These are phyloP conservation scores for Pyricularia grisea DNA, from an alignment of 2,329 filamentous ascomycete genomes.

Conservation along the genomic window DNA sequence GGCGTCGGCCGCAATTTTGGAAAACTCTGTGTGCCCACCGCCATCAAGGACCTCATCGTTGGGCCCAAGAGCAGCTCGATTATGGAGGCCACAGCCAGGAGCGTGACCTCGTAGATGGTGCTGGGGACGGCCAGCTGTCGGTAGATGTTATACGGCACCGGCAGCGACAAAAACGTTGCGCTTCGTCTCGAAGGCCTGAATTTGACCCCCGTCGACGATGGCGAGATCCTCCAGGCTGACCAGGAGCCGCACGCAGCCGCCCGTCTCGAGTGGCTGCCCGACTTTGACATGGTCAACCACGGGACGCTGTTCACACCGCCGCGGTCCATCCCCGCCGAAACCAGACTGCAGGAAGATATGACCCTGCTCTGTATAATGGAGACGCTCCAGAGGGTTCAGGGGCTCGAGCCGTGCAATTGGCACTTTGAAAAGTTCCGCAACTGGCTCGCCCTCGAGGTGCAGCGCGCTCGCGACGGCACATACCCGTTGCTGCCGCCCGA, in stretches of 20 bases:
- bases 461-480: background rate
- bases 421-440: background rate
- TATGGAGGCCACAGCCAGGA: background rate
- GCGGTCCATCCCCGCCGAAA: background rate
- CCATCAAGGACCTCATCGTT: background rate
- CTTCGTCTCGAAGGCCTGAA: background rate
- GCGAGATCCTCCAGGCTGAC: background rate
- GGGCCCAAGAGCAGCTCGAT: background rate
- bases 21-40: background rate
- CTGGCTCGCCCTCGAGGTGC: background rate
- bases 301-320: background rate
- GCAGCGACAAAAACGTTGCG: background rate
- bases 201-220: background rate
- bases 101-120: background rate
- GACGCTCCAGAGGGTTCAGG: background rate
- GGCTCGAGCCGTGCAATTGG: background rate
- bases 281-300: conserved; percentile 6
- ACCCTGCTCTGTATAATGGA: background rate
- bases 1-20: background rate
- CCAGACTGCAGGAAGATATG: background rate
- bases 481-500: background rate
- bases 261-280: background rate
- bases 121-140: background rate
- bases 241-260: background rate
- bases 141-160: background rate